These are phyloP conservation scores for Arthroderma uncinatum DNA, from an alignment of 2,329 filamentous ascomycete species.

Conservation along the genomic window DNA sequence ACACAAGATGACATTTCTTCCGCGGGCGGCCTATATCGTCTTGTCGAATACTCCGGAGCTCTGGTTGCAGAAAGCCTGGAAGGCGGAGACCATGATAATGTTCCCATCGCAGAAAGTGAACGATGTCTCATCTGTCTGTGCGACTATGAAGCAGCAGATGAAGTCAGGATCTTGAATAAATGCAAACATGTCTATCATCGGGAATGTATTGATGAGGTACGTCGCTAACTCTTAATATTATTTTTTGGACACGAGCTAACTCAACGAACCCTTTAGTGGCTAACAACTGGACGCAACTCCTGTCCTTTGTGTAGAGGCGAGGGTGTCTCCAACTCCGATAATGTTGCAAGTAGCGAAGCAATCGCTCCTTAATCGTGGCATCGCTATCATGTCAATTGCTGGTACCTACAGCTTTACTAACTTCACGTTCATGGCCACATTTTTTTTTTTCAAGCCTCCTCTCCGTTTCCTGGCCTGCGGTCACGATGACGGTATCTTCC, in stretches of 20 bases:
- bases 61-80: constrained; percentile 40
- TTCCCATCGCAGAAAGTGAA: constrained; percentile 38
- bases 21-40: constrained; percentile 50
- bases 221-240: constrained; percentile 16
- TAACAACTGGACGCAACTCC: constrained; percentile 55
- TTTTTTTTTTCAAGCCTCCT: neutral
- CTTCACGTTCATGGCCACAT: neutral
- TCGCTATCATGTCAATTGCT: neutral
- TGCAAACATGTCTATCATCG: constrained; percentile 58
- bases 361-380: neutral
- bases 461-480: neutral
- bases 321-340: constrained; percentile 41
- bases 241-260: neutral
- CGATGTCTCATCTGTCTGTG: constrained; percentile 56
- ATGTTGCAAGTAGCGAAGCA: neutral
- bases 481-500: neutral
- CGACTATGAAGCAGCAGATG: constrained; percentile 53
- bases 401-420: neutral
- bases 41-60: constrained; percentile 35
- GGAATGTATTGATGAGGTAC: constrained; percentile 59
- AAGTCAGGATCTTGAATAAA: constrained; percentile 49
- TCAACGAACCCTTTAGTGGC: constrained; percentile 40
- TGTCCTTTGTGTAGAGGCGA: constrained; percentile 51
- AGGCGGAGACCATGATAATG: constrained; percentile 23
- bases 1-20: constrained; percentile 52